Conservation (phyloP, 2,329 filamentous ascomycete species). For the Fusarium protoensiforme region DNA sequence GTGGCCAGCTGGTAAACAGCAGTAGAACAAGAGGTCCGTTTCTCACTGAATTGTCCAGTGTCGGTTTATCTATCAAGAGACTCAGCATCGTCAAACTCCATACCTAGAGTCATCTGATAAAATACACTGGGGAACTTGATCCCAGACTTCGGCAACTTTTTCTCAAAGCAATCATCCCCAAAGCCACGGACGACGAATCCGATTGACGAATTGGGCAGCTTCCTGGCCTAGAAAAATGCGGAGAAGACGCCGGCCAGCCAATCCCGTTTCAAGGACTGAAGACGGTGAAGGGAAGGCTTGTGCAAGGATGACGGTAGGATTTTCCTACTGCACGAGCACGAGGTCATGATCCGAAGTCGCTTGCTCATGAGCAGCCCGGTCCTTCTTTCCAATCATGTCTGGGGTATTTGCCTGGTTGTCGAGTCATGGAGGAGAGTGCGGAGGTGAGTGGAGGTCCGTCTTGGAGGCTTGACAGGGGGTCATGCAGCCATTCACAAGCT, state of each 20-base stretch:
- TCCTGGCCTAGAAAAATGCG: background rate
- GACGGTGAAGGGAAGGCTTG: background rate
- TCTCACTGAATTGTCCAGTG: background rate
- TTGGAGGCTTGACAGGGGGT: background rate
- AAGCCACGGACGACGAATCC: background rate
- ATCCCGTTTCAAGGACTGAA: background rate
- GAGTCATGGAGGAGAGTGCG: conserved; percentile 6
- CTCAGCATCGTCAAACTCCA: background rate
- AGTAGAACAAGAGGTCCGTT: background rate
- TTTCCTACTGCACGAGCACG: background rate
- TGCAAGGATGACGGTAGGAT: background rate
- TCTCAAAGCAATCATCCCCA: background rate
- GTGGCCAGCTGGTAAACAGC: background rate
- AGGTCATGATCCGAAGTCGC: background rate
- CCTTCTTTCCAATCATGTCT: background rate
- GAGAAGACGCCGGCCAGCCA: background rate
- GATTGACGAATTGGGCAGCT: background rate
- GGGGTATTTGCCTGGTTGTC: conserved; percentile 6
- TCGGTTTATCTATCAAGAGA: background rate
- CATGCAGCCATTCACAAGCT: background rate
- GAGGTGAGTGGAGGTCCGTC: background rate
- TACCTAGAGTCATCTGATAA: background rate
- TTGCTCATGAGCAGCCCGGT: background rate
- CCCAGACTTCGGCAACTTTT: background rate
- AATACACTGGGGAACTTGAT: background rate